Percentiles rank a stretch among this genome's conserved stretches.
Conservation (phyloP, 2,329 filamentous ascomycete genomes). For the Epichloe typhina region DNA sequence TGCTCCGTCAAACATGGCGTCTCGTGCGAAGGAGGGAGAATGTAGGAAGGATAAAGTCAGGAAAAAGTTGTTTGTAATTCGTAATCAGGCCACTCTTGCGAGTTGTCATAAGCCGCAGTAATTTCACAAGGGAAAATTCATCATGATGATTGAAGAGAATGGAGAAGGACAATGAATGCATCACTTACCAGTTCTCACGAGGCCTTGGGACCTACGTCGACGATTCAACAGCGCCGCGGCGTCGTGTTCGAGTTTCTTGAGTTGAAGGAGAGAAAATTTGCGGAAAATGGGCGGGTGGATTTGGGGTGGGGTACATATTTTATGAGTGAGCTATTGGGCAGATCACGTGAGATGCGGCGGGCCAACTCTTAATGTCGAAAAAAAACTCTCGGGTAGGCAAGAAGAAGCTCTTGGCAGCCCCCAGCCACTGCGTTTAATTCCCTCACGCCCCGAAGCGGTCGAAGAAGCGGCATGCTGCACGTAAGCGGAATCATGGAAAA, state of each 20-base stretch:
- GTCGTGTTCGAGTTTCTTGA: too few species aligned
- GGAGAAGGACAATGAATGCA: neutral
- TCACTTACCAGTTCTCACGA: neutral
- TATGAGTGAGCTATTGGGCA: neutral
- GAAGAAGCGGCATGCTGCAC: too few species aligned
- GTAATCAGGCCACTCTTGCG: conserved; percentile 4
- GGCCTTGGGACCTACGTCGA: neutral
- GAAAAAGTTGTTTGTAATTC: neutral
- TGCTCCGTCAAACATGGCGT: too few species aligned
- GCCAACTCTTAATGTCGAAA: neutral
- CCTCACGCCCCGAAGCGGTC: too few species aligned
- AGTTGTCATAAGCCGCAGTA: conserved; percentile 5
- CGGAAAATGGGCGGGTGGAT: rapidly evolving
- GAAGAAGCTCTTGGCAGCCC: too few species aligned
- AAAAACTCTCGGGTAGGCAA: too few species aligned
- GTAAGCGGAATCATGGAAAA: too few species aligned
- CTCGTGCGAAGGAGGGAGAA: neutral
- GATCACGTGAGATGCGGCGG: neutral
- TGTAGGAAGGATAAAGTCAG: conserved; percentile 1
- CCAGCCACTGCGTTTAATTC: too few species aligned
- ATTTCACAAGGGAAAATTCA: conserved; percentile 6
- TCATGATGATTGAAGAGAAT: neutral
- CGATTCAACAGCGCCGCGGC: neutral
- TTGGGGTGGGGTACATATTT: too few species aligned
- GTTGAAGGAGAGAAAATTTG: too few species aligned